A percentile compares a stretch with the other conserved stretches of the same genome.
phyloP scores from a whole-genome alignment of 2,329 filamentous ascomycete species.

The Harringtonia aguacate region DNA sequence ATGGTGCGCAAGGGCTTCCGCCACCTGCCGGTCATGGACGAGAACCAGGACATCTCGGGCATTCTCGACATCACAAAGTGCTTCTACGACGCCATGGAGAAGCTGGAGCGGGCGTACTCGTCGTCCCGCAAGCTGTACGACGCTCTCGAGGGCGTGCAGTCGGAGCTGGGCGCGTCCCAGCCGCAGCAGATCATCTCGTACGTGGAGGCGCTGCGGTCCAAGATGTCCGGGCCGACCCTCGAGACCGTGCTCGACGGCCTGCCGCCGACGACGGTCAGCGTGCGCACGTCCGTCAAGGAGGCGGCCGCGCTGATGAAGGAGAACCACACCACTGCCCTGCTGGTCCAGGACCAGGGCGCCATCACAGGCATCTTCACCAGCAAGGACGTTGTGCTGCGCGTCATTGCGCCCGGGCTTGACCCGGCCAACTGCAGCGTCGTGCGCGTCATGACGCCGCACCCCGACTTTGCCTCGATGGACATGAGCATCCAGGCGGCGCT shows the following conservation, averaged over 20 bases:
- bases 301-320: constrained; percentile 96
- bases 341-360: constrained; percentile 92
- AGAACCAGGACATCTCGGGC: constrained; percentile 98
- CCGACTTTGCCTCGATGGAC: constrained; percentile 95
- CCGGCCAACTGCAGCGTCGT: constrained; percentile 94
- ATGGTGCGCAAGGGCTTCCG: constrained; percentile 99
- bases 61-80: constrained; percentile 98
- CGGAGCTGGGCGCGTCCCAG: constrained; percentile 88
- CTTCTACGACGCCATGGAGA: constrained; percentile 99
- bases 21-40: constrained; percentile 97
- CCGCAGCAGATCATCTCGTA: constrained; percentile 99
- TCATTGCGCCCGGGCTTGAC: constrained; percentile 93
- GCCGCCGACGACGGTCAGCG: constrained; percentile 88
- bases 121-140: constrained; percentile 98
- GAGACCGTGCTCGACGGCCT: constrained; percentile 89
- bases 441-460: constrained; percentile 97
- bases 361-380: constrained; percentile 99
- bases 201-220: constrained; percentile 84
- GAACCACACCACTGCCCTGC: constrained; percentile 91
- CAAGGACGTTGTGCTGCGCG: constrained; percentile 95
- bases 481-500: constrained; percentile 98
- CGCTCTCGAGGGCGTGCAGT: constrained; percentile 93
- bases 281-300: constrained; percentile 92
- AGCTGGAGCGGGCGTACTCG: constrained; percentile 92
- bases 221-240: constrained; percentile 96